A percentile compares a stretch with the other conserved stretches of the same genome.
Evolutionary conservation across 179 eudicot genomes (phyloP).

Genomic region (Beta macrorhiza): DNA sequence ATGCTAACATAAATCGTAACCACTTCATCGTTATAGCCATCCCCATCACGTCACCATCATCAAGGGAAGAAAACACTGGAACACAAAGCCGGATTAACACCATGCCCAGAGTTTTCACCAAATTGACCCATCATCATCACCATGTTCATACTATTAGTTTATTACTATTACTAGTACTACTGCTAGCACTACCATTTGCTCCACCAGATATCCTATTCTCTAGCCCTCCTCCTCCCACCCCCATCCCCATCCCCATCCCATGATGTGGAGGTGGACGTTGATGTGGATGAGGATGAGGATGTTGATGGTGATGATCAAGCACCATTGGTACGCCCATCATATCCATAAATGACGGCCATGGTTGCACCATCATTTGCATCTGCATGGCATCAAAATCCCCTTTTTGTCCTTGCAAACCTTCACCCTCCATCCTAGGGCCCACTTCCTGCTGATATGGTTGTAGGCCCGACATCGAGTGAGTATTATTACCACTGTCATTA

Average conservation of each 20-base stretch:
- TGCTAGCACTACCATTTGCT: conserved; percentile 6
- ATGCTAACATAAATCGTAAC: no score
- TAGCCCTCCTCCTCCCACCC: conserved; percentile 1
- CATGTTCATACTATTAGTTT: background rate
- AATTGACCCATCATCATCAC: conserved; percentile 35
- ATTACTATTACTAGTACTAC: conserved; percentile 11
- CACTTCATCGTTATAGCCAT: background rate
- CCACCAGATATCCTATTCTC: conserved; percentile 8
- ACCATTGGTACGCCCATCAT: conserved; percentile 25
- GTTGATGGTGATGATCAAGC: background rate
- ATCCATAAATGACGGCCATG: conserved; percentile 39
- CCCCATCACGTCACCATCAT: background rate
- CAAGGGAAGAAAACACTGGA: conserved; percentile 25
- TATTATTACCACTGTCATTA: background rate
- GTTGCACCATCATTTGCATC: conserved; percentile 34
- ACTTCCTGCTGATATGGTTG: background rate
- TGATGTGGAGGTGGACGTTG: conserved; percentile 12
- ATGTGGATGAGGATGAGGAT: background rate
- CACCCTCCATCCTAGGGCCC: background rate
- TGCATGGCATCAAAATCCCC: conserved; percentile 8
- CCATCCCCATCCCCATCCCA: conserved; percentile 8
- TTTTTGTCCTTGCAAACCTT: conserved; percentile 11
- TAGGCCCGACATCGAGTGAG: background rate
- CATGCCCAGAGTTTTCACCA: conserved; percentile 33
- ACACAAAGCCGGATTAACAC: conserved; percentile 28